Conservation (phyloP, 176 grass and related monocot genomes). For the Oryza nivara region DNA sequence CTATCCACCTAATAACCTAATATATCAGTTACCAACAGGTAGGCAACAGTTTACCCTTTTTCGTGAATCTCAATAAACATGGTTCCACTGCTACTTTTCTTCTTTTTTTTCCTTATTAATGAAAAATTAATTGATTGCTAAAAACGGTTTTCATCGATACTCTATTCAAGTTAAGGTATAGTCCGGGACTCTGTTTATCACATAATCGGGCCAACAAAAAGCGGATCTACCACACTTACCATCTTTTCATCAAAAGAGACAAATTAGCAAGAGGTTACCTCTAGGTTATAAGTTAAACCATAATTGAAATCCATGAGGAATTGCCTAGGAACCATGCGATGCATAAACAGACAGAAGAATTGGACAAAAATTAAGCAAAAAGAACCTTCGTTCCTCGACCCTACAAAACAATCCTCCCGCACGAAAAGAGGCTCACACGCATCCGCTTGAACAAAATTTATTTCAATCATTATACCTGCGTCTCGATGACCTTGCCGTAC, state of each 20-base stretch:
- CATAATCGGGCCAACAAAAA: neutral
- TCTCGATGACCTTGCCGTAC: conserved; percentile 84
- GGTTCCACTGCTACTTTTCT: neutral
- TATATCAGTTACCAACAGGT: neutral
- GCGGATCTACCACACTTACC: neutral
- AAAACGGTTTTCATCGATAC: neutral
- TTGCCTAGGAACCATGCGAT: neutral
- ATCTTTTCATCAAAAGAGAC: neutral
- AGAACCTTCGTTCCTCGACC: neutral
- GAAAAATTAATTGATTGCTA: neutral
- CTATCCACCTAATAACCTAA: neutral
- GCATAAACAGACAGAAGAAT: neutral
- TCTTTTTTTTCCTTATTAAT: neutral
- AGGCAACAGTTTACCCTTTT: neutral
- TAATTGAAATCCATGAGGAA: neutral
- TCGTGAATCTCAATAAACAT: neutral
- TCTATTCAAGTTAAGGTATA: neutral
- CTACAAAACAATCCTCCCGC: neutral
- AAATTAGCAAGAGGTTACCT: neutral
- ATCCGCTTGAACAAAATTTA: neutral
- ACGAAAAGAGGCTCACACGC: neutral
- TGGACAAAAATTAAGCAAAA: neutral
- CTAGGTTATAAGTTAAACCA: too few species aligned
- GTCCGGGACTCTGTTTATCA: neutral
- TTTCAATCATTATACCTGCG: conserved; percentile 51